Evolutionary conservation across 805 yeast genomes (phyloP).

Genomic region (Metschnikowia noctiluminum): DNA sequence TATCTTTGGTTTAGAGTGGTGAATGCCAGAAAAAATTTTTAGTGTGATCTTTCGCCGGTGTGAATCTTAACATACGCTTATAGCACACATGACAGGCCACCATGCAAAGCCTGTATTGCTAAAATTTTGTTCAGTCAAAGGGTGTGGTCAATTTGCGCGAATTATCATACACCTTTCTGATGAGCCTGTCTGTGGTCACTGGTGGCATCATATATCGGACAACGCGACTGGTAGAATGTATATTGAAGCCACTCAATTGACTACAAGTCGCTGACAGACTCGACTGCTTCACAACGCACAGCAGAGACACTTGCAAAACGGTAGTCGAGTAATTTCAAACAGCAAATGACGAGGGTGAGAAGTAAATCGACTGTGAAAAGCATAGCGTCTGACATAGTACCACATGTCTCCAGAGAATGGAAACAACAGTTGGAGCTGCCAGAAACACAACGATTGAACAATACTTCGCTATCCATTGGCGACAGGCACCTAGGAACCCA

Average conservation of each 20-base stretch:
- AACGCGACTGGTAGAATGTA: slow-evolving; percentile 3
- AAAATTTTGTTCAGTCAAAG: too few relatives aligned
- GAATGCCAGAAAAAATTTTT: too few relatives aligned
- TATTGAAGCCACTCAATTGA: background rate
- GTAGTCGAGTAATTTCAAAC: background rate
- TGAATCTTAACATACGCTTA: too few relatives aligned
- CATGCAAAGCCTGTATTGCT: too few relatives aligned
- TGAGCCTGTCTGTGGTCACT: background rate
- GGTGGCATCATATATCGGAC: slow-evolving; percentile 5
- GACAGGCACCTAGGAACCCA: background rate
- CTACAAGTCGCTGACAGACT: too few relatives aligned
- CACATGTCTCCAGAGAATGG: slow-evolving; percentile 27
- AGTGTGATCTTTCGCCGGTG: too few relatives aligned
- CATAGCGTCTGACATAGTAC: slow-evolving; percentile 54
- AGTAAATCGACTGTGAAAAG: slow-evolving; percentile 60
- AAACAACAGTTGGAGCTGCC: slow-evolving; percentile 17
- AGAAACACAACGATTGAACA: slow-evolving; percentile 16
- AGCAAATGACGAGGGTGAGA: slow-evolving; percentile 43
- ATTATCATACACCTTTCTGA: background rate
- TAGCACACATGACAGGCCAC: too few relatives aligned
- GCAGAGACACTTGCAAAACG: too few relatives aligned
- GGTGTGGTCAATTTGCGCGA: too few relatives aligned
- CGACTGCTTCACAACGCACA: too few relatives aligned
- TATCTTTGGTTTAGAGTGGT: too few relatives aligned
- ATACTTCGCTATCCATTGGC: slow-evolving; percentile 12